Evolutionary conservation across 108 stramenopile species (phyloP).

Genomic region (Bacterosira constricta): DNA sequence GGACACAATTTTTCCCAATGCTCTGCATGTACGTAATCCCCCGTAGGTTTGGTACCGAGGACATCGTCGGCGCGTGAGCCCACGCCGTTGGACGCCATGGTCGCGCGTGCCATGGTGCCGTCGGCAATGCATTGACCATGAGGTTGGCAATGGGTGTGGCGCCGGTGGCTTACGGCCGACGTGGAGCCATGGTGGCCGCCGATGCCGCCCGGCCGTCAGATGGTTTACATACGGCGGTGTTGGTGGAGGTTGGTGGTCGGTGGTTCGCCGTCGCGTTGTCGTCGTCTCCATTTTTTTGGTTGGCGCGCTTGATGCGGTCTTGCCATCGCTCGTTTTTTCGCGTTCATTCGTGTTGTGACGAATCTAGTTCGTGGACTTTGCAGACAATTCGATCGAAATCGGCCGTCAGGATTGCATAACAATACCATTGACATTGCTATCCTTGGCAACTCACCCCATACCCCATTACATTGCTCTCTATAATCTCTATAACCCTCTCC

Average conservation of each 20-base stretch:
- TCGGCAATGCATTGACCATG: not conserved
- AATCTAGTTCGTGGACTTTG: no score
- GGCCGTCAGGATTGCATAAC: no score
- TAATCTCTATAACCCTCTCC: not conserved
- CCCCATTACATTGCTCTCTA: not conserved
- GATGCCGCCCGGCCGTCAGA: no score
- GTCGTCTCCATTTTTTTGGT: no score
- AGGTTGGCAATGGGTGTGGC: slow-evolving; percentile 1
- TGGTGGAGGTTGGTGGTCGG: not conserved
- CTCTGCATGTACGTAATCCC: not conserved
- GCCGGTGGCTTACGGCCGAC: no score
- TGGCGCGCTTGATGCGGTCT: no score
- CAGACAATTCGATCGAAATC: no score
- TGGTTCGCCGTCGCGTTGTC: no score
- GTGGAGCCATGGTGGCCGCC: no score
- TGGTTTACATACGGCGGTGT: not conserved
- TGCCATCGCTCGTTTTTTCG: slow-evolving; percentile 29
- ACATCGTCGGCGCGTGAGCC: not conserved
- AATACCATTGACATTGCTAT: not conserved
- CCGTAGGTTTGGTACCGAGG: not conserved
- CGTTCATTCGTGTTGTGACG: not conserved
- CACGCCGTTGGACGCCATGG: not conserved
- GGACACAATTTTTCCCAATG: not conserved
- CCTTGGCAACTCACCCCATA: no score
- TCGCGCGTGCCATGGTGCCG: not conserved